Percentiles rank a stretch among this genome's conserved stretches.
Evolutionary conservation across 1,139 yeast genomes (phyloP).

Genomic region (Kodamaea fungicola): DNA sequence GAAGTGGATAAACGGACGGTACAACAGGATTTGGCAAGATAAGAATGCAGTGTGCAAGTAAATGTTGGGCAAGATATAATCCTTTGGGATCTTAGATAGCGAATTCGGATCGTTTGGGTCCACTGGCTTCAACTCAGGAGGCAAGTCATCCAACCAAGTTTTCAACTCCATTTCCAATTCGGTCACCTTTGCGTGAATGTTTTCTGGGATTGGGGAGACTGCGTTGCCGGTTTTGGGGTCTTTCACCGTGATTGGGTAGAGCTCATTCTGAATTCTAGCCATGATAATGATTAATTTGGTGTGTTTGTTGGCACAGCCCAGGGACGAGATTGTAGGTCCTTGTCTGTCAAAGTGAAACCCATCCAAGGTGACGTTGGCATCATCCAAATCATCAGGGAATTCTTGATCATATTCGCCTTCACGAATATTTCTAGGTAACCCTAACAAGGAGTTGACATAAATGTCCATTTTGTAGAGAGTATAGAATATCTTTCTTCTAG

Average conservation of each 20-base stretch:
- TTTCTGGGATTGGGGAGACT: conserved; percentile 26
- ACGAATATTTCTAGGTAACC: conserved; percentile 72
- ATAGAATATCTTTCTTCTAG: conserved; percentile 81
- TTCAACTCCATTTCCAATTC: conserved; percentile 70
- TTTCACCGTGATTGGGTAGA: conserved; percentile 40
- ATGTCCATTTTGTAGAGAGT: conserved; percentile 90
- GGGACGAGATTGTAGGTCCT: conserved; percentile 55
- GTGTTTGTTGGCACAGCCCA: conserved; percentile 84
- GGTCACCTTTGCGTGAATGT: conserved; percentile 62
- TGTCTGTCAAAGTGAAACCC: conserved; percentile 42
- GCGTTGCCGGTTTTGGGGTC: conserved; percentile 1
- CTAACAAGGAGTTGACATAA: conserved; percentile 84
- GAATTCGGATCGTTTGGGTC: conserved; percentile 39
- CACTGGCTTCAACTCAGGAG: conserved; percentile 72
- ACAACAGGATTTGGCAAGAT: conserved; percentile 80
- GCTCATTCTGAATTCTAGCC: conserved; percentile 40
- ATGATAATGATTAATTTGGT: conserved; percentile 59
- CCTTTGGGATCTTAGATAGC: conserved; percentile 49
- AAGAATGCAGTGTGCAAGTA: conserved; percentile 74
- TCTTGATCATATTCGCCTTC: conserved; percentile 90
- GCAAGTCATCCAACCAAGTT: conserved; percentile 72
- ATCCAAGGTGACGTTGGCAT: conserved; percentile 75
- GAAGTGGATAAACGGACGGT: conserved; percentile 89
- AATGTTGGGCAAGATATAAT: conserved; percentile 69
- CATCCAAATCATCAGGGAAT: conserved; percentile 80